Conservation (phyloP, 768 basidiomycete species). For the Lactarius trivialis region DNA sequence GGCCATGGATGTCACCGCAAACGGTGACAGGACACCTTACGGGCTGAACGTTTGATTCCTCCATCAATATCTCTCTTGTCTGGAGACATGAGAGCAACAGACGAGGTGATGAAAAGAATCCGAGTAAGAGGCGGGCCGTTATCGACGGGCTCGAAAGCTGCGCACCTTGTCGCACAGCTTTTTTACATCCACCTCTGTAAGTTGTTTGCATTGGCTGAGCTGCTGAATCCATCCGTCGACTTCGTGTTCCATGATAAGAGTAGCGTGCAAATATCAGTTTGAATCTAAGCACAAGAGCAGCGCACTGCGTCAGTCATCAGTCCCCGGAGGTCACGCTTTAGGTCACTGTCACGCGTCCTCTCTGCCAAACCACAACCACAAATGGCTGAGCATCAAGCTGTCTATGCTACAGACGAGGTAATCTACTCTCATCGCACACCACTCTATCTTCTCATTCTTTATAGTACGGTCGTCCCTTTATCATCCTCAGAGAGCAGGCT, state of each 20-base stretch:
- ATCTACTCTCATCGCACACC: background rate
- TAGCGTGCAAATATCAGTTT: conserved; percentile 15
- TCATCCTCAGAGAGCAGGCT: conserved; percentile 90
- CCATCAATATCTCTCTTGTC: conserved; percentile 98
- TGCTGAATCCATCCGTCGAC: conserved; percentile 97
- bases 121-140: conserved; percentile 26
- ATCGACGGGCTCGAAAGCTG: conserved; percentile 28
- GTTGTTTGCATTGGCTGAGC: conserved; percentile 94
- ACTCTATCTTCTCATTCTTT: conserved; percentile 12
- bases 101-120: conserved; percentile 11
- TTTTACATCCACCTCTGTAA: conserved; percentile 93
- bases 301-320: conserved; percentile 1
- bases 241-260: conserved; percentile 50
- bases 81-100: conserved; percentile 30
- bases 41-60: conserved; percentile 98
- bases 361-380: background rate
- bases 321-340: conserved; percentile 6
- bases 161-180: conserved; percentile 97
- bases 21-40: conserved; percentile 98
- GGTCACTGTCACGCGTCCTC: conserved; percentile 12
- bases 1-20: conserved; percentile 98
- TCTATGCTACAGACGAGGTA: conserved; percentile 86
- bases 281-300: conserved; percentile 13
- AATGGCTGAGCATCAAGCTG: conserved; percentile 51
- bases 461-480: conserved; percentile 94